Percentiles rank a stretch among this genome's conserved stretches.
Conservation (phyloP, 1,284 basidiomycete genomes). For the Sphaerobolus stellatus region DNA sequence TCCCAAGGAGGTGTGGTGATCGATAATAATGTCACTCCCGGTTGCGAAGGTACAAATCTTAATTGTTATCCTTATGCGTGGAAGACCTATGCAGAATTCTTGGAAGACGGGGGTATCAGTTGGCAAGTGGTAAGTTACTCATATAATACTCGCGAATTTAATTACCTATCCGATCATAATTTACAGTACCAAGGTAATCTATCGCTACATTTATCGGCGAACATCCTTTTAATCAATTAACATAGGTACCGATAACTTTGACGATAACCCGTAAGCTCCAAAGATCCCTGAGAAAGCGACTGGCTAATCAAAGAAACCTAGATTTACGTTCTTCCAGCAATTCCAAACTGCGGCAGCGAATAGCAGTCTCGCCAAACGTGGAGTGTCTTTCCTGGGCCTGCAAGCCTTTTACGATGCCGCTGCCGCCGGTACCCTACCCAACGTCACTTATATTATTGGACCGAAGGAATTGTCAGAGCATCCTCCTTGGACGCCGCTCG, state of each 20-base stretch:
- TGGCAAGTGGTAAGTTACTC: constrained; percentile 20
- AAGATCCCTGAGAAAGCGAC: neutral
- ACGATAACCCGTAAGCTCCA: constrained; percentile 10
- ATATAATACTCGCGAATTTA: neutral
- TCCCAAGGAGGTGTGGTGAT: constrained; percentile 10
- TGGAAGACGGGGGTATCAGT: constrained; percentile 20
- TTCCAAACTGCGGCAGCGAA: constrained; percentile 2
- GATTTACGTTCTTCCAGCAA: neutral
- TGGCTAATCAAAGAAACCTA: neutral
- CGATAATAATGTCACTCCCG: constrained; percentile 15
- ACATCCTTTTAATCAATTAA: neutral
- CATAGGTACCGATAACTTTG: constrained; percentile 23
- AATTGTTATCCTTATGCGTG: constrained; percentile 20
- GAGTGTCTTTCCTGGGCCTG: constrained; percentile 17
- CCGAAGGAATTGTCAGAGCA: constrained; percentile 24
- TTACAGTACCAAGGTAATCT: neutral
- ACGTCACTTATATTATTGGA: constrained; percentile 24
- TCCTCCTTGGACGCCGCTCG: constrained; percentile 21
- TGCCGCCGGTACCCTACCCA: constrained; percentile 18
- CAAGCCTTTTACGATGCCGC: constrained; percentile 24
- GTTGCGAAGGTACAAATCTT: constrained; percentile 11
- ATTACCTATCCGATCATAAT: neutral
- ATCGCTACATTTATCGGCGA: neutral
- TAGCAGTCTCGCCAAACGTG: constrained; percentile 12
- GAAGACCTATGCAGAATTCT: constrained; percentile 26